Conservation (phyloP, 2,329 filamentous ascomycete genomes). For the Fusarium neocosmosporiellum region DNA sequence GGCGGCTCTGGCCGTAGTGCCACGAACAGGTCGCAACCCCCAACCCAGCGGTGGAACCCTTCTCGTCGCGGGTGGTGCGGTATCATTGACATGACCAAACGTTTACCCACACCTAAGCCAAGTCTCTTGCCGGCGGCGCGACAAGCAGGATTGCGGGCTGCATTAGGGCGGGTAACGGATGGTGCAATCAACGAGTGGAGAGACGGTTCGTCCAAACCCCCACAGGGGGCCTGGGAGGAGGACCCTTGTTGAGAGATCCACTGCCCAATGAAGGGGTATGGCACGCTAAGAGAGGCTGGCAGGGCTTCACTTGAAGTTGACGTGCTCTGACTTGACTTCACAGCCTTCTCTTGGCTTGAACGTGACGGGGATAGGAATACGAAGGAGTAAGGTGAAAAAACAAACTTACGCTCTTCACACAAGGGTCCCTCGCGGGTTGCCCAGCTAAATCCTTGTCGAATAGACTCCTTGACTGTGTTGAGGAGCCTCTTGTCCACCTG, state of each 20-base stretch:
- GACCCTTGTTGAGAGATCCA: constrained; percentile 32
- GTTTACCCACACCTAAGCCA: constrained; percentile 17
- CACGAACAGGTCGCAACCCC: constrained; percentile 15
- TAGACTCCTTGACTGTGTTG: constrained; percentile 87
- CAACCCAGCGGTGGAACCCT: constrained; percentile 14
- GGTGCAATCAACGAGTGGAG: constrained; percentile 31
- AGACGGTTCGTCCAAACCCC: constrained; percentile 24
- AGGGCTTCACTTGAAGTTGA: constrained; percentile 34
- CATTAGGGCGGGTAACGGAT: constrained; percentile 30
- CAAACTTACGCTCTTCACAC: constrained; percentile 90
- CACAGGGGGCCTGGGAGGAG: constrained; percentile 29
- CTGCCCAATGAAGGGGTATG: constrained; percentile 7
- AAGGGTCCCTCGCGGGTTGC: constrained; percentile 93
- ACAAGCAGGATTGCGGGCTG: constrained; percentile 29
- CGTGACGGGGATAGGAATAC: constrained; percentile 8
- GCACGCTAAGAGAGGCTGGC: constrained; percentile 11
- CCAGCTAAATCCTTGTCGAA: constrained; percentile 97
- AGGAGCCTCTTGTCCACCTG: constrained; percentile 92
- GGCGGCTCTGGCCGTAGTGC: constrained; percentile 28
- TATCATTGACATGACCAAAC: constrained; percentile 33
- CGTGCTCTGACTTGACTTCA: constrained; percentile 9
- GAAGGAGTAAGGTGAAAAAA: constrained; percentile 11
- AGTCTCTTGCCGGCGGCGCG: constrained; percentile 23
- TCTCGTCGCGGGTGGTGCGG: constrained; percentile 28
- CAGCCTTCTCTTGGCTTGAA: constrained; percentile 7